Percentiles rank a stretch among this genome's conserved stretches.
Conservation (phyloP, 495 filamentous ascomycete species). For the Penicillium steckii region DNA sequence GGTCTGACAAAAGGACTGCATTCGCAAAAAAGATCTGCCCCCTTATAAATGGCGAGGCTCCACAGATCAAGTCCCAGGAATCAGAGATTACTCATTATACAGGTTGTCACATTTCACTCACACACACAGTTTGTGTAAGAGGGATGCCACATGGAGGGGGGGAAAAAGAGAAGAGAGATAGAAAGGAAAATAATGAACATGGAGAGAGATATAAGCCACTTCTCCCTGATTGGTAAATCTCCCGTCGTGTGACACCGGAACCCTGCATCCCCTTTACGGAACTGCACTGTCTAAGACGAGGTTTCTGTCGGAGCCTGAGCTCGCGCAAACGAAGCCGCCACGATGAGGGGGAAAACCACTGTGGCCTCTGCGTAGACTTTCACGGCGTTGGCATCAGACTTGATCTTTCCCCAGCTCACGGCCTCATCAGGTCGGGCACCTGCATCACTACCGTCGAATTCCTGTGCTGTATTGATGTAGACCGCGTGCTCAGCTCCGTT, state of each 20-base stretch:
- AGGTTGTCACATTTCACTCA: too few relatives aligned
- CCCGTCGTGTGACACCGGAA: constrained; percentile 8
- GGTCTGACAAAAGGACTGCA: neutral
- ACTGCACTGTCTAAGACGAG: neutral
- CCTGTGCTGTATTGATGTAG: constrained; percentile 93
- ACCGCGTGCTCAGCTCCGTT: constrained; percentile 96
- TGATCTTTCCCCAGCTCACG: constrained; percentile 98
- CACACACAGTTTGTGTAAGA: too few relatives aligned
- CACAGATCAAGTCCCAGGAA: neutral
- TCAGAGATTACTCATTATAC: too few relatives aligned
- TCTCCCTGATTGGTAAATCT: constrained; percentile 3
- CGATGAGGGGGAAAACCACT: constrained; percentile 87
- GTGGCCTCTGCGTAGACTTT: constrained; percentile 97
- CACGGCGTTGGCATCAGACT: constrained; percentile 76
- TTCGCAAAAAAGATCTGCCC: neutral
- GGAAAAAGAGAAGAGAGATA: neutral
- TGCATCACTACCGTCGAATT: constrained; percentile 97
- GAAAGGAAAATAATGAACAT: neutral
- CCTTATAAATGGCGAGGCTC: neutral
- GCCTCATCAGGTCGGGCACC: constrained; percentile 95
- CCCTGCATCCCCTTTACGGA: constrained; percentile 19
- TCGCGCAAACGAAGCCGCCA: constrained; percentile 85
- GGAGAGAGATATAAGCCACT: neutral
- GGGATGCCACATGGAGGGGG: too few relatives aligned
- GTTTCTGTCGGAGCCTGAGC: constrained; percentile 14